Conservation (phyloP, 768 basidiomycete genomes). For the Hysterangium stoloniferum region DNA sequence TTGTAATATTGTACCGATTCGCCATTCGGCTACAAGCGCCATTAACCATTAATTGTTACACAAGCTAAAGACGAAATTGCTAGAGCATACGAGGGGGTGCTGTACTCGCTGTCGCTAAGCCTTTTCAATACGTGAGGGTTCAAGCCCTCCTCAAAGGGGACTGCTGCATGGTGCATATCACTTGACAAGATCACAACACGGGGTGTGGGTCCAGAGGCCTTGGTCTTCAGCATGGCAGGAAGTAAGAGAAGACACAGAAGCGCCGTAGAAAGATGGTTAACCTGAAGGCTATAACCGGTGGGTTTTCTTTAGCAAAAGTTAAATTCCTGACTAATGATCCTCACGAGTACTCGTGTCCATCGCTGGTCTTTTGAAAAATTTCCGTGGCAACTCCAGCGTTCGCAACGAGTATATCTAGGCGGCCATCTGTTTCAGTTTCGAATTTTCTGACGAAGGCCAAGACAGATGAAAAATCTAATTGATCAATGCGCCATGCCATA, state of each 20-base stretch:
- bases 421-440: slow-evolving; percentile 5
- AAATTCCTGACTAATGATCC: neutral
- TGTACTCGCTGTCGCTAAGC: neutral
- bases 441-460: slow-evolving; percentile 9
- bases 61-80: no score
- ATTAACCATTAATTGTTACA: no score
- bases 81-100: no score
- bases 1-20: neutral
- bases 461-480: slow-evolving; percentile 6
- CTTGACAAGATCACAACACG: slow-evolving; percentile 10
- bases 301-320: neutral
- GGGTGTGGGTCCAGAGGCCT: neutral
- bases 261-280: slow-evolving; percentile 10
- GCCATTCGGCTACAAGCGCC: no score
- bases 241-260: slow-evolving; percentile 10
- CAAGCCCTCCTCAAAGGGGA: neutral
- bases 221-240: slow-evolving; percentile 3
- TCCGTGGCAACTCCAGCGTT: slow-evolving; percentile 12
- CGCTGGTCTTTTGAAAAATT: no score
- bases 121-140: slow-evolving; percentile 1
- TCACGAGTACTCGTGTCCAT: slow-evolving; percentile 12
- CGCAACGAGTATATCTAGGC: slow-evolving; percentile 10
- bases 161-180: neutral
- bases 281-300: slow-evolving; percentile 6
- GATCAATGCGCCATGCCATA: slow-evolving; percentile 13